phyloP scores from a whole-genome alignment of 1,284 basidiomycete genomes.

The Apiotrichum gamsii region DNA sequence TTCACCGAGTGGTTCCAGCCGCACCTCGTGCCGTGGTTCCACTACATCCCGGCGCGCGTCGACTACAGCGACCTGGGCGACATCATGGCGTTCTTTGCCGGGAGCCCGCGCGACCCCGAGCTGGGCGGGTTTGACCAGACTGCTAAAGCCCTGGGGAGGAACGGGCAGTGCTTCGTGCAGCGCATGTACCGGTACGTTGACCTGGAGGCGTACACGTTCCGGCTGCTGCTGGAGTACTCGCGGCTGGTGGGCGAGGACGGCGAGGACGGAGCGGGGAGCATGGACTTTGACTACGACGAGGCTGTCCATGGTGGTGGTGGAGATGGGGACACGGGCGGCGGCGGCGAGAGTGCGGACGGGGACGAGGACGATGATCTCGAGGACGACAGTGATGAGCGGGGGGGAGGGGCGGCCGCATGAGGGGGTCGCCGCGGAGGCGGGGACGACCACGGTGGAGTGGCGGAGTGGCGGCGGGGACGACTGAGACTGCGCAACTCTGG shows the following conservation, averaged over 20 bases:
- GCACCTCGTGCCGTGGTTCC: conserved; percentile 47
- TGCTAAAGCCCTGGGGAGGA: conserved; percentile 41
- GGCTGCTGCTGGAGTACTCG: conserved; percentile 45
- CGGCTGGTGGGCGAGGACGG: conserved; percentile 7
- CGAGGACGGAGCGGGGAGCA: too few relatives aligned
- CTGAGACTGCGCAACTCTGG: too few relatives aligned
- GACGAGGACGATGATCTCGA: conserved; percentile 1
- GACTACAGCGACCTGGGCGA: conserved; percentile 44
- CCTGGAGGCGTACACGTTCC: conserved; percentile 46
- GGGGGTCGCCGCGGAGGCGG: too few relatives aligned
- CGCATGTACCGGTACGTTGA: conserved; percentile 45
- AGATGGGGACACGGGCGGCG: background rate
- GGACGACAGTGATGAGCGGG: background rate
- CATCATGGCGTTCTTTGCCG: conserved; percentile 46
- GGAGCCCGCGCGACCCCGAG: conserved; percentile 35
- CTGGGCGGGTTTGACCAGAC: conserved; percentile 46
- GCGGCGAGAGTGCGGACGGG: too few relatives aligned
- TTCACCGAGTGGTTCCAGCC: conserved; percentile 47
- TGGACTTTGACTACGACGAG: conserved; percentile 11
- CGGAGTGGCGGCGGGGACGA: too few relatives aligned
- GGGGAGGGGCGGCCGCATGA: background rate
- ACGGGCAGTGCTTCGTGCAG: conserved; percentile 46
- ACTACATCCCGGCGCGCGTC: conserved; percentile 44
- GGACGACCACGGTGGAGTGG: too few relatives aligned
- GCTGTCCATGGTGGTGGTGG: conserved; percentile 2